phyloP scores from a whole-genome alignment of 495 filamentous ascomycete species.

The Podospora pseudocomata region DNA sequence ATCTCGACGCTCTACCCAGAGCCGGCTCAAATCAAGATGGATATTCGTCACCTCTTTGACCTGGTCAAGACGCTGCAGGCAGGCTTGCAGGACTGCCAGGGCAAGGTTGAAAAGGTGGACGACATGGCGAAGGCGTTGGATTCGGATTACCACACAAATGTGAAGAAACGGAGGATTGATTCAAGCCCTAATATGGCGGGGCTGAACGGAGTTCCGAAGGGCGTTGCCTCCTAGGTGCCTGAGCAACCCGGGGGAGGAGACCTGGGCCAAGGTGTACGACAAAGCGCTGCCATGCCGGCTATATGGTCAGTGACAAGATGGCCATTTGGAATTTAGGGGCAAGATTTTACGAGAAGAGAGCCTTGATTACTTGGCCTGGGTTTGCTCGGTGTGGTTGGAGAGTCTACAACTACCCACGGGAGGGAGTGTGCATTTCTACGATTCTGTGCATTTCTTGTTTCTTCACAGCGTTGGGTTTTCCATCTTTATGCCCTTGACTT shows the following conservation, averaged over 20 bases:
- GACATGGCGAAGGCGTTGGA: not conserved
- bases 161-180: slow-evolving; percentile 9
- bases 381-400: too few species aligned
- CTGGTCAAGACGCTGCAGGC: not conserved
- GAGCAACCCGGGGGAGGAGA: not conserved
- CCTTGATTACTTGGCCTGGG: too few species aligned
- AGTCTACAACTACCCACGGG: too few species aligned
- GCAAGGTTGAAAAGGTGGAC: slow-evolving; percentile 9
- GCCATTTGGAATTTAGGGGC: too few species aligned
- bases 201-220: not conserved
- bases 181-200: slow-evolving; percentile 8
- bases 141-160: not conserved
- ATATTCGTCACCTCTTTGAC: slow-evolving; percentile 12
- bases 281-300: not conserved
- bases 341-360: too few species aligned
- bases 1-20: slow-evolving; percentile 25
- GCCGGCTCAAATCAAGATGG: slow-evolving; percentile 5
- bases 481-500: too few species aligned
- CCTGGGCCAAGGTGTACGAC: not conserved
- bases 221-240: not conserved
- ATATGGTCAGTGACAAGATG: not conserved
- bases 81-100: slow-evolving; percentile 5
- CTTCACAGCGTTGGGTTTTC: too few species aligned
- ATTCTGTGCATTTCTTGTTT: too few species aligned
- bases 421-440: too few species aligned